Percentiles rank a stretch among this genome's conserved stretches.
Evolutionary conservation across 169 alveolate species (phyloP).

Genomic region (Eimeria praecox): DNA sequence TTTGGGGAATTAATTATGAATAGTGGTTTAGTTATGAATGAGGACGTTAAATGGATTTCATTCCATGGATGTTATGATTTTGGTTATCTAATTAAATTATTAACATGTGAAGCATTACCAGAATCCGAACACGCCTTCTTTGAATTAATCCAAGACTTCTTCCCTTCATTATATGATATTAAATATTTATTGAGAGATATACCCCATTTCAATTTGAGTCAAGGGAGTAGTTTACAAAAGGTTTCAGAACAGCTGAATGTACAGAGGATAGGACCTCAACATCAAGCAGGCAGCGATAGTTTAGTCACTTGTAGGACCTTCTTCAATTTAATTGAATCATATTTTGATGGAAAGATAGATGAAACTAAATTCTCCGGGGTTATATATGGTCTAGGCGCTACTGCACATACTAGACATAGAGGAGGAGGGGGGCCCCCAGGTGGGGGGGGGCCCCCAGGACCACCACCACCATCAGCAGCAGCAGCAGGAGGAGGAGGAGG

Average conservation of each 20-base stretch:
- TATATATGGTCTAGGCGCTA: constrained; percentile 92
- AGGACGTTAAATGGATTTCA: constrained; percentile 98
- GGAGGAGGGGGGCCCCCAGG: constrained; percentile 29
- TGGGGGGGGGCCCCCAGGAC: too few species aligned
- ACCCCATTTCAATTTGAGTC: constrained; percentile 83
- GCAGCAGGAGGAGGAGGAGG: too few species aligned
- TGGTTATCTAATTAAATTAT: constrained; percentile 96
- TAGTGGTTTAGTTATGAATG: constrained; percentile 97
- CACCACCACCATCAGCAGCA: too few species aligned
- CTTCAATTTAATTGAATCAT: constrained; percentile 93
- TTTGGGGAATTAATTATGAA: constrained; percentile 98
- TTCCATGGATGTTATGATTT: constrained; percentile 99
- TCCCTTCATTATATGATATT: constrained; percentile 97
- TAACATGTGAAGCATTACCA: constrained; percentile 95
- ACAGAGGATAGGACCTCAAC: constrained; percentile 97
- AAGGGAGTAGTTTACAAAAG: constrained; percentile 84
- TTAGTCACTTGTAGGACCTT: constrained; percentile 97
- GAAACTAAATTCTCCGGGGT: constrained; percentile 91
- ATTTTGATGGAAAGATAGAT: constrained; percentile 91
- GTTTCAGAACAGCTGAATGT: constrained; percentile 88
- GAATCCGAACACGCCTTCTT: constrained; percentile 95
- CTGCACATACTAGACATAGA: constrained; percentile 63
- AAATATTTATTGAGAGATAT: constrained; percentile 94
- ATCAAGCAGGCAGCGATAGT: constrained; percentile 99
- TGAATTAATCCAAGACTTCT: constrained; percentile 93